Evolutionary conservation across 2,329 filamentous ascomycete genomes (phyloP), one percentile per base, ranked within the genome.

Genomic region (Cryphonectria carpinicola): DNA sequence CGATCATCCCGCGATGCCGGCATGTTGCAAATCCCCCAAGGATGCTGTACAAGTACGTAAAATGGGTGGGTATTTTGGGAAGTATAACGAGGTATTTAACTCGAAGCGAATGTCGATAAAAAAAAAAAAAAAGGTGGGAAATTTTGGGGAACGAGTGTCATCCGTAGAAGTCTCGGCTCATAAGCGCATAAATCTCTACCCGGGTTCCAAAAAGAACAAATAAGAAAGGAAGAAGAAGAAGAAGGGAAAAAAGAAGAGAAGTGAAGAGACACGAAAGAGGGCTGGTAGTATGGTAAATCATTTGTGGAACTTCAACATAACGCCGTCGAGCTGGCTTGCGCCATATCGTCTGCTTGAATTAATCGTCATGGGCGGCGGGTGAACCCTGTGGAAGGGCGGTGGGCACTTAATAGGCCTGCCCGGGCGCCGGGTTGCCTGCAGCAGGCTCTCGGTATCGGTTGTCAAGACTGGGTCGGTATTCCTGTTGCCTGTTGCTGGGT

Each of bases 401-500:
- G 25, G 39, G 32, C 35, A 37, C 65, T 74, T 76, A 87, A 69
- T 84, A 84, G 4, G 86, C 85, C 77, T 88, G 86, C 13, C 58
- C 58, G 19, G 58, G 66, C 28, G 35, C 22, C 37, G 56, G 5
- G 54, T 25, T 58, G 17, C 28, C 54, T n/a, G 46, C 46, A 43
- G 46, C 66, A 54, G 49, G 62, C 17, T 19, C 60, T 13, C 49
- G 39, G 4, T 60, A 28, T 14, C 56, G 63, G 14, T 32, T 32
- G 14, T 65, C 58, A 19, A 37, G 41, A 2, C 25, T 71, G 39
- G 74, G 71, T 66, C 73, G 69, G 66, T 75, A 75, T 41, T 75
- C 69, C 63, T 74, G 84, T 74, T 82, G 84, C 82, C 86, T 84
- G 7, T 83, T 82, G 73, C 83, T 82, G 64, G 84, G 79, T 70